Percentiles rank a stretch among this genome's conserved stretches.
Evolutionary conservation across 2,329 filamentous ascomycete species (phyloP).

Genomic region (Nemania sp.): DNA sequence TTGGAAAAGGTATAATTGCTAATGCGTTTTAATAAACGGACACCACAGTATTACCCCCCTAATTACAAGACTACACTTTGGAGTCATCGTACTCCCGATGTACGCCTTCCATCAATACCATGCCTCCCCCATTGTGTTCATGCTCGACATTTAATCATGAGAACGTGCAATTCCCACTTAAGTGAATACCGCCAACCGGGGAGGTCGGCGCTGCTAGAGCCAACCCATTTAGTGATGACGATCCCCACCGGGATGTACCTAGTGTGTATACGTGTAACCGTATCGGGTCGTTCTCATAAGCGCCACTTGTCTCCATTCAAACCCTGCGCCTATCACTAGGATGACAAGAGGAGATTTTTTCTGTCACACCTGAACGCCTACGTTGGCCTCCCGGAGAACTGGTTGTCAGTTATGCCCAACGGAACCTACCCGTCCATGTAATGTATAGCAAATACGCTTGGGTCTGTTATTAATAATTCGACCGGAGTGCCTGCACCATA

Average conservation of each 20-base stretch:
- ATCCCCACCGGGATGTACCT: constrained; percentile 17
- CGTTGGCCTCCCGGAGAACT: constrained; percentile 15
- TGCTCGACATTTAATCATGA: neutral
- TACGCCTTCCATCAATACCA: no score
- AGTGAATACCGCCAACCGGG: constrained; percentile 19
- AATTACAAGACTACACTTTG: no score
- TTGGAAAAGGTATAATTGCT: no score
- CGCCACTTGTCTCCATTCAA: constrained; percentile 52
- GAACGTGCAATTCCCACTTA: neutral
- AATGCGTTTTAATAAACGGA: no score
- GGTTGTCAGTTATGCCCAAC: constrained; percentile 35
- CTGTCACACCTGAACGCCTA: constrained; percentile 6
- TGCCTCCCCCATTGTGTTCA: neutral
- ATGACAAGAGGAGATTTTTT: neutral
- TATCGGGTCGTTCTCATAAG: constrained; percentile 29
- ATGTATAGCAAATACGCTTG: neutral
- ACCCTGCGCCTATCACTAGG: constrained; percentile 33
- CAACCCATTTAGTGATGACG: constrained; percentile 9
- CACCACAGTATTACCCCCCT: no score
- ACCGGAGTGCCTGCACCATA: constrained; percentile 13
- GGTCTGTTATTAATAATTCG: constrained; percentile 19
- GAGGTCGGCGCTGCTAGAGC: constrained; percentile 22
- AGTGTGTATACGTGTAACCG: constrained; percentile 23
- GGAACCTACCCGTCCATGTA: constrained; percentile 21
- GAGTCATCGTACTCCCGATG: no score